phyloP scores from a whole-genome alignment of 306 rosid genomes.

The Calophaca sinica region DNA sequence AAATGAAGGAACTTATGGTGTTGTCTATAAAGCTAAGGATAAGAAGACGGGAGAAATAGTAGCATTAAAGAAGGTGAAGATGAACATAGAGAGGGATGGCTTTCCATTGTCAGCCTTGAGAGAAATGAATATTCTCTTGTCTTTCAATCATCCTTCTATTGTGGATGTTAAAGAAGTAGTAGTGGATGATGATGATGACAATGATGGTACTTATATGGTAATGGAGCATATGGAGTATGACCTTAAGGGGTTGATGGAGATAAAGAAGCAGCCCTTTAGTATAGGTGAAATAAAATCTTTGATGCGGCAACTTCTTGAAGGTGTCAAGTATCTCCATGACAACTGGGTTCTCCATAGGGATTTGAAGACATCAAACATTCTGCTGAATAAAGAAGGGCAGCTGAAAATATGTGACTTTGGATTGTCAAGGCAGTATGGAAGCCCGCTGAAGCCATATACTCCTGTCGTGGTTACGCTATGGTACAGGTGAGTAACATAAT shows the following conservation, averaged over 20 bases:
- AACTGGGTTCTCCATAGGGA: conserved; percentile 98
- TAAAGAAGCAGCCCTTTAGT: conserved; percentile 73
- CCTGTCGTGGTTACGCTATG: conserved; percentile 90
- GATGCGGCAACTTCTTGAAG: conserved; percentile 79
- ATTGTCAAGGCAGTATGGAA: conserved; percentile 90
- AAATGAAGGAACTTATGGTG: conserved; percentile 94
- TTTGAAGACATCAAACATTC: conserved; percentile 89
- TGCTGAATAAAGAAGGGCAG: conserved; percentile 74
- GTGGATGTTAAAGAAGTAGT: conserved; percentile 94
- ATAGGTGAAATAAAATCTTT: conserved; percentile 79
- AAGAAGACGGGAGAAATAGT: conserved; percentile 80
- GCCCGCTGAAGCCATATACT: conserved; percentile 86
- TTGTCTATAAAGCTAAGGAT: conserved; percentile 92
- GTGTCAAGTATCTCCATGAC: conserved; percentile 87
- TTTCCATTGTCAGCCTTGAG: conserved; percentile 88
- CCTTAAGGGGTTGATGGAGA: conserved; percentile 71
- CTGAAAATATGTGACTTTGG: conserved; percentile 96
- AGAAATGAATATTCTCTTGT: conserved; percentile 90
- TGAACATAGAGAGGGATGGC: conserved; percentile 77
- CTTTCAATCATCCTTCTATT: conserved; percentile 80
- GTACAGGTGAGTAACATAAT: conserved; percentile 73
- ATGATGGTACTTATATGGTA: conserved; percentile 85
- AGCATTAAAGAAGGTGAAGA: conserved; percentile 96
- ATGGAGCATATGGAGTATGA: conserved; percentile 96
- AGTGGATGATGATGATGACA: conserved; percentile 67